Conservation (phyloP, 768 basidiomycete species). For the Boletus eberwhitei region DNA sequence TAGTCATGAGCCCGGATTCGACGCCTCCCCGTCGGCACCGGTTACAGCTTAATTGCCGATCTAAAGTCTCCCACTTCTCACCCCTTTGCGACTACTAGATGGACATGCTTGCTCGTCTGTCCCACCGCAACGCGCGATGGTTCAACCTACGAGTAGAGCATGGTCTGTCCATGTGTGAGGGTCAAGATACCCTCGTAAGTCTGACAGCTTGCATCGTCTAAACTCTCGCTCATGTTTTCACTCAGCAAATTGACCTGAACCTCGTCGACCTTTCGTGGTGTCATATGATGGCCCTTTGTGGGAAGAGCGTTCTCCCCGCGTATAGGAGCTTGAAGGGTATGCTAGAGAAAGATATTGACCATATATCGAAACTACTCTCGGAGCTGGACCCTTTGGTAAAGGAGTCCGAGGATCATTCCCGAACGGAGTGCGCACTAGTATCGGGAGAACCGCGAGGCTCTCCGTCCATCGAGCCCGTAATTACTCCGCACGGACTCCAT, state of each 20-base stretch:
- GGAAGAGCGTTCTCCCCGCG: conserved; percentile 31
- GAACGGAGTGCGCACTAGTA: not conserved
- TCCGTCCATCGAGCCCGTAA: not conserved
- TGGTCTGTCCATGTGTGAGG: not conserved
- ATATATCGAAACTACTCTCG: conserved; percentile 40
- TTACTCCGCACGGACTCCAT: not conserved
- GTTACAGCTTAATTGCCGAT: not conserved
- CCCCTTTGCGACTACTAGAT: not conserved
- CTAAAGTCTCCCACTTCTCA: not conserved
- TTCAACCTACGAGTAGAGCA: conserved; percentile 1
- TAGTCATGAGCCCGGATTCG: not conserved
- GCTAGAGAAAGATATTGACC: conserved; percentile 39
- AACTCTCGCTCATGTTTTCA: not conserved
- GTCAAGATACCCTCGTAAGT: conserved; percentile 13
- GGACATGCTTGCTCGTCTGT: not conserved
- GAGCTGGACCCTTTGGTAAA: conserved; percentile 35
- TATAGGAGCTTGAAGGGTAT: conserved; percentile 24
- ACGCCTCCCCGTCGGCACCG: conserved; percentile 9
- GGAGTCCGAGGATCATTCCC: not conserved
- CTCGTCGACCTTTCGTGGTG: conserved; percentile 24
- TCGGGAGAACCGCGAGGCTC: conserved; percentile 1
- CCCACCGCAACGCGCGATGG: conserved; percentile 9
- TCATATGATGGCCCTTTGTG: conserved; percentile 28
- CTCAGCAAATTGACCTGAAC: conserved; percentile 7
- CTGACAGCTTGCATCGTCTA: not conserved